Evolutionary conservation across 495 filamentous ascomycete species (phyloP).

Genomic region (Cercophora newfieldiana): DNA sequence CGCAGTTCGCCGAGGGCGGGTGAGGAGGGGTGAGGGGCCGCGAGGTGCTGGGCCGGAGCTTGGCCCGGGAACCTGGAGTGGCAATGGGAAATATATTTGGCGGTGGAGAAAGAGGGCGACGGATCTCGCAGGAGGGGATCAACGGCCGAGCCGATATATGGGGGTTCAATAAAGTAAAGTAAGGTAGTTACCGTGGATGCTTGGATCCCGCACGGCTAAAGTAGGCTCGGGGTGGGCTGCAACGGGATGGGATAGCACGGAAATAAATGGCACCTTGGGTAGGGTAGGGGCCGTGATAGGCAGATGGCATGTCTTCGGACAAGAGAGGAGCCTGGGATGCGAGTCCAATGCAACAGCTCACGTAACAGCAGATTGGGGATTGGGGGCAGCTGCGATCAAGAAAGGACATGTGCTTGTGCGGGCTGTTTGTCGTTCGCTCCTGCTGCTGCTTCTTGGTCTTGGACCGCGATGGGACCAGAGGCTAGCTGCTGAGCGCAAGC

Average conservation of each 20-base stretch:
- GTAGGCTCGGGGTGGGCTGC: not conserved
- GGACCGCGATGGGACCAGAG: not conserved
- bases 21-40: not conserved
- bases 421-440: conserved; percentile 7
- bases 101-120: not conserved
- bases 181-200: not conserved
- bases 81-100: not conserved
- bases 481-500: not conserved
- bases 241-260: conserved; percentile 1
- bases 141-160: conserved; percentile 13
- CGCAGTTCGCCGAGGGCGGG: not conserved
- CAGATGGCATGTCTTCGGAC: not conserved
- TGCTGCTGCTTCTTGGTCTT: not conserved
- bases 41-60: not conserved
- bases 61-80: not conserved
- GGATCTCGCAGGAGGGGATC: conserved; percentile 1
- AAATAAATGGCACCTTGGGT: conserved; percentile 9
- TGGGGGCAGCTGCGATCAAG: not conserved
- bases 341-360: not conserved
- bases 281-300: conserved; percentile 12
- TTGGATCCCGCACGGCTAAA: conserved; percentile 17
- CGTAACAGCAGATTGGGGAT: not conserved
- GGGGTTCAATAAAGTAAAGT: too few relatives aligned
- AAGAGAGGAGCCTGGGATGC: not conserved
- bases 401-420: not conserved